Conservation (phyloP, 352 stramenopile species). For the Saprolegnia parasitica region DNA sequence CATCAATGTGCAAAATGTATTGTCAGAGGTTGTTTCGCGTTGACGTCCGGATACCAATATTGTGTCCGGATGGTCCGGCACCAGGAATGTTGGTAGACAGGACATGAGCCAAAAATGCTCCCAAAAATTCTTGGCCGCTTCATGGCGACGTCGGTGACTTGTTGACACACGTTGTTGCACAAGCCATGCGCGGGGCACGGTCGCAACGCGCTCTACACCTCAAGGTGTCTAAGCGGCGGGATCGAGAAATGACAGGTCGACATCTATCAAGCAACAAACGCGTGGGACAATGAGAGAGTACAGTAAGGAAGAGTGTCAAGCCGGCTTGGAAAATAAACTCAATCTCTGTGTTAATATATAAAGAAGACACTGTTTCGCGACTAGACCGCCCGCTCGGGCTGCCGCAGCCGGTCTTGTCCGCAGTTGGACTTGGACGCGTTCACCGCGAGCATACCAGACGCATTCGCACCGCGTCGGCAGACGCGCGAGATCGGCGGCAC, state of each 20-base stretch:
- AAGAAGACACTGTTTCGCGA: not conserved
- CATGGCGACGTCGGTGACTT: too few species aligned
- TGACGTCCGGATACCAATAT: not conserved
- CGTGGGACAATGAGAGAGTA: too few species aligned
- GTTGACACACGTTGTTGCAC: too few species aligned
- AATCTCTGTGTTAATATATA: not conserved
- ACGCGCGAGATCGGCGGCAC: conserved; percentile 36
- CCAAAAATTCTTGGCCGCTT: not conserved
- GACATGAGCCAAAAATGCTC: not conserved
- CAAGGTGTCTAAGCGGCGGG: too few species aligned
- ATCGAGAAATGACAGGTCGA: too few species aligned
- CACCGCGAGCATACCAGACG: conserved; percentile 21
- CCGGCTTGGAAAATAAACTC: not conserved
- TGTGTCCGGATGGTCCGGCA: not conserved
- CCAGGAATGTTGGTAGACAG: conserved; percentile 10
- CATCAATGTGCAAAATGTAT: not conserved
- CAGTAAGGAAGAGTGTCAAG: too few species aligned
- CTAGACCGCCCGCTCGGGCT: conserved; percentile 1
- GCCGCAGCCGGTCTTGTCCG: not conserved
- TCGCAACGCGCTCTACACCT: too few species aligned
- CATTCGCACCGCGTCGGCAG: conserved; percentile 5
- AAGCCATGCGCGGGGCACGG: too few species aligned
- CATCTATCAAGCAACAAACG: too few species aligned
- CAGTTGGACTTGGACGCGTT: conserved; percentile 20
- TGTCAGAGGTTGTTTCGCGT: too few species aligned